Evolutionary conservation across 169 alveolate genomes (phyloP).

Genomic region (Babesia divergens): DNA sequence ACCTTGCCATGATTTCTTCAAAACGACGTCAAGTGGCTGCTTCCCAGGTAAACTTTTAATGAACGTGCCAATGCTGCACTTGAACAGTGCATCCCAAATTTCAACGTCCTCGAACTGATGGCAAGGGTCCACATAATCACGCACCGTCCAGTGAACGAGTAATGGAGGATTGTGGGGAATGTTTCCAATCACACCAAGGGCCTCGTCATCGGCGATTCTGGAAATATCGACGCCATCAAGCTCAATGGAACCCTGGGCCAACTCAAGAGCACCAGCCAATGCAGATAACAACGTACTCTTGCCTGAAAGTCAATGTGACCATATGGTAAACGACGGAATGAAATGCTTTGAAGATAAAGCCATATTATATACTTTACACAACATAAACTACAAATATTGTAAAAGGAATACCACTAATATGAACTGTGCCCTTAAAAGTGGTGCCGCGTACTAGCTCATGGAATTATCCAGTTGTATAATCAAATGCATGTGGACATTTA

Average conservation of each 20-base stretch:
- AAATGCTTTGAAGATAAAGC: too few relatives aligned
- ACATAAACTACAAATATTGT: too few relatives aligned
- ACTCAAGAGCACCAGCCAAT: conserved; percentile 36
- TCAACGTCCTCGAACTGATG: conserved; percentile 34
- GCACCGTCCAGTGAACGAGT: conserved; percentile 57
- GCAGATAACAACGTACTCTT: conserved; percentile 51
- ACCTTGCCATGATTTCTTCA: conserved; percentile 30
- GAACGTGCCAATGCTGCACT: conserved; percentile 26
- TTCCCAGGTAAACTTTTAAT: conserved; percentile 7
- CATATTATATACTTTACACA: too few relatives aligned
- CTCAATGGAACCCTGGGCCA: conserved; percentile 29
- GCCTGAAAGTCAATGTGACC: conserved; percentile 18
- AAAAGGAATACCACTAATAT: too few relatives aligned
- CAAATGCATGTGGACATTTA: neutral
- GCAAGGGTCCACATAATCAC: conserved; percentile 56
- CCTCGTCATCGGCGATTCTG: conserved; percentile 10
- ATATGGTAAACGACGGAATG: too few relatives aligned
- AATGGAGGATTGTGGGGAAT: conserved; percentile 64
- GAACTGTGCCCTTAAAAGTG: too few relatives aligned
- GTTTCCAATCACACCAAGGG: conserved; percentile 33
- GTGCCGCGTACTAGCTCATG: too few relatives aligned
- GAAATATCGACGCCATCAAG: conserved; percentile 57
- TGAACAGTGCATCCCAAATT: conserved; percentile 41
- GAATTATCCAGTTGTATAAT: too few relatives aligned
- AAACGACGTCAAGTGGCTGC: conserved; percentile 6